These are phyloP conservation scores for Ustilaginoidea virens DNA, from an alignment of 2,329 filamentous ascomycete species.

Conservation along the genomic window DNA sequence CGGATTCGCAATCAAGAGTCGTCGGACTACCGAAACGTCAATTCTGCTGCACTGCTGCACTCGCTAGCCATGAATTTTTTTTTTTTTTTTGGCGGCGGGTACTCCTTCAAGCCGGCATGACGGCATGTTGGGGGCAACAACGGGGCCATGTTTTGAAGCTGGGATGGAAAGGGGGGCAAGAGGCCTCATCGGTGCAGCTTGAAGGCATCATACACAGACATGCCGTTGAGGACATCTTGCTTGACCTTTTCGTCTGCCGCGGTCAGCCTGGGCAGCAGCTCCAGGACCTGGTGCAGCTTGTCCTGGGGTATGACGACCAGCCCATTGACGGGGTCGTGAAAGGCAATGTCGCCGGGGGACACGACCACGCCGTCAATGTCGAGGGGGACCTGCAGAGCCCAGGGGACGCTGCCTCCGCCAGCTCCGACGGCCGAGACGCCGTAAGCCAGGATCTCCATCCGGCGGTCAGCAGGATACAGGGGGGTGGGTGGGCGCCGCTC, in stretches of 20 bases:
- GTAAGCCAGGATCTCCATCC: conserved; percentile 36
- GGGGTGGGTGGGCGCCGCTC: background rate
- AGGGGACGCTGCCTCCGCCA: conserved; percentile 38
- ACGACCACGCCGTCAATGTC: conserved; percentile 26
- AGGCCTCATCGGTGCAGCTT: conserved; percentile 31
- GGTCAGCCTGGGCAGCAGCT: conserved; percentile 36
- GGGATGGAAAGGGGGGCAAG: background rate
- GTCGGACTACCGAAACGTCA: too few relatives aligned
- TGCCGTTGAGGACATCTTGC: conserved; percentile 46
- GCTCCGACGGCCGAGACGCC: conserved; percentile 42
- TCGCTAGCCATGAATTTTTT: too few relatives aligned
- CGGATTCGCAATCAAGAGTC: too few relatives aligned
- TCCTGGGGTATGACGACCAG: conserved; percentile 51
- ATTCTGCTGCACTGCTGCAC: too few relatives aligned
- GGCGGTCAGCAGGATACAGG: background rate
- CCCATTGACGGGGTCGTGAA: conserved; percentile 54
- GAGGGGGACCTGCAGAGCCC: conserved; percentile 32
- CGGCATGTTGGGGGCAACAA: too few relatives aligned
- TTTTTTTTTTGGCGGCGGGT: too few relatives aligned
- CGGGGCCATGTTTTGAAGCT: too few relatives aligned
- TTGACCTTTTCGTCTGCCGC: conserved; percentile 45
- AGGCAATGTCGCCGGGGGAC: conserved; percentile 48
- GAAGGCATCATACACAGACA: conserved; percentile 51
- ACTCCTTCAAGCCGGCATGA: too few relatives aligned
- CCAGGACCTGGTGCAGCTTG: conserved; percentile 43